Conservation (phyloP, 164 flowering plant genomes). For the Stephania japonica region DNA sequence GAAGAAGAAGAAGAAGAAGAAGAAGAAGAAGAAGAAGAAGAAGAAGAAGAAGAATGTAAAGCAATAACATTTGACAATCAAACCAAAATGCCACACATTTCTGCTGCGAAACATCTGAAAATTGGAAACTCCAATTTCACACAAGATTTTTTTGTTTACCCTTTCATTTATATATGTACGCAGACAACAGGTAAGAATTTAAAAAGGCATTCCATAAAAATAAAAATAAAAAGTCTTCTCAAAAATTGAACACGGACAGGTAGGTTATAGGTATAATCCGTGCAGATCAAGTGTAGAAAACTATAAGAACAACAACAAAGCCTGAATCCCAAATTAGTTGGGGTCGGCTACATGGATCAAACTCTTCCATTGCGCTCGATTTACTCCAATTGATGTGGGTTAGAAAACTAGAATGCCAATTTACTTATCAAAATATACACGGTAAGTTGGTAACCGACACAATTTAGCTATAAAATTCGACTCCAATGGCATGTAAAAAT, state of each 20-base stretch:
- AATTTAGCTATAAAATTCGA: neutral
- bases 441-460: neutral
- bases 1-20: no score
- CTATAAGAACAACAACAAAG: no score
- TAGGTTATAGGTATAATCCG: neutral
- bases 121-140: neutral
- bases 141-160: neutral
- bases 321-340: no score
- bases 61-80: neutral
- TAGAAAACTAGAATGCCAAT: neutral
- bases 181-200: neutral
- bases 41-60: no score
- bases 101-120: neutral
- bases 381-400: no score
- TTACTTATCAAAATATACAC: no score
- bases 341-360: no score
- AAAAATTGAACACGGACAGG: neutral
- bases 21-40: no score
- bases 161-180: no score
- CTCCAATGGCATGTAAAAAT: neutral
- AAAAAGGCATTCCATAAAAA: neutral
- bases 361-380: no score
- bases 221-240: neutral
- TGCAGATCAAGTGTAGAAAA: neutral
- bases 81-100: neutral